Percentiles rank a stretch among this genome's conserved stretches.
These are phyloP conservation scores for Cordyceps fumosorosea DNA, from an alignment of 2,329 filamentous ascomycete genomes.

Conservation along the genomic window DNA sequence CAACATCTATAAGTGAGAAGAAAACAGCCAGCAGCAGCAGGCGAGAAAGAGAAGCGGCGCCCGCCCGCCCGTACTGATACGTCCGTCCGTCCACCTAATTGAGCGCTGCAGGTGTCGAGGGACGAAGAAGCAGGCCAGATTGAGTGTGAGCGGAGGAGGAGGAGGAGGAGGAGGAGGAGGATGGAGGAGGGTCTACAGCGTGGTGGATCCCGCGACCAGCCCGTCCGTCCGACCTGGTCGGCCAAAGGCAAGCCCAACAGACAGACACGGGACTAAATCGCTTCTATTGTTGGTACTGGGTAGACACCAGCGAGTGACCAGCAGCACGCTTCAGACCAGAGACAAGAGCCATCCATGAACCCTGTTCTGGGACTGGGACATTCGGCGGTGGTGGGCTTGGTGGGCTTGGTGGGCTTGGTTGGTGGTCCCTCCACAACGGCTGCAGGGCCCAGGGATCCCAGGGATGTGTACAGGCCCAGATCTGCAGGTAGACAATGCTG, in stretches of 20 bases:
- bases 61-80: background rate
- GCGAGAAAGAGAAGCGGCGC: background rate
- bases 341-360: background rate
- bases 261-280: background rate
- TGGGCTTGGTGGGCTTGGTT: no score
- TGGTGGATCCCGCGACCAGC: slow-evolving; percentile 4
- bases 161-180: no score
- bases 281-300: slow-evolving; percentile 8
- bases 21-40: background rate
- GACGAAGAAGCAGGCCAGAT: background rate
- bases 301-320: background rate
- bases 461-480: slow-evolving; percentile 1
- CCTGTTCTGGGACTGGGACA: background rate
- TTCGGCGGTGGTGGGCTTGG: background rate
- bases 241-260: background rate
- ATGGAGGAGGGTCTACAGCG: background rate
- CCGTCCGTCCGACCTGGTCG: slow-evolving; percentile 6
- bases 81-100: background rate
- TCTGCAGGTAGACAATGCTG: slow-evolving; percentile 8
- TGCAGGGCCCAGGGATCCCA: background rate
- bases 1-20: slow-evolving; percentile 11
- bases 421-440: slow-evolving; percentile 9
- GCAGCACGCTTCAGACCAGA: background rate
- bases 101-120: slow-evolving; percentile 1
- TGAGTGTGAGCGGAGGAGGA: background rate